phyloP scores from a whole-genome alignment of 306 rosid genomes.

The Geum urbanum region DNA sequence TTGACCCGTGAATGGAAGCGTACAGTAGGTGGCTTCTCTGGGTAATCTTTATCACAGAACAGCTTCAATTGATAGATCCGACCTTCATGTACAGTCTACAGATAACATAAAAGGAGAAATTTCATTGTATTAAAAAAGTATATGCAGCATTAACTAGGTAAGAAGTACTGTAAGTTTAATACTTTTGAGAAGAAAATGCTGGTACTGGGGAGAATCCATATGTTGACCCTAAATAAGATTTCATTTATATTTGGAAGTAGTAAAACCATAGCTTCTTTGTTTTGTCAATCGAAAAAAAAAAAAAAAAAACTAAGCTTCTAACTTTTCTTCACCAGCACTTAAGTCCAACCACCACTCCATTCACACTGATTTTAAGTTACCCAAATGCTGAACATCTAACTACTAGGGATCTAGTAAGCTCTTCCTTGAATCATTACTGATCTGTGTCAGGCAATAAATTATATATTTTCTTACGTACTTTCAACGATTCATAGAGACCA shows the following conservation, averaged over 20 bases:
- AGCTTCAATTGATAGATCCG: slow-evolving; percentile 97
- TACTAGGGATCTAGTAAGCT: too few species aligned
- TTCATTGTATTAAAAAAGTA: not conserved
- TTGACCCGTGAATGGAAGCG: slow-evolving; percentile 97
- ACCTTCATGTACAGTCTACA: slow-evolving; percentile 97
- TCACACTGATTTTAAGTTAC: not conserved
- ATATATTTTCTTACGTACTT: not conserved
- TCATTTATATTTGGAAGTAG: not conserved
- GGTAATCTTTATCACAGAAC: slow-evolving; percentile 98
- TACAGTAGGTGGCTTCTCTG: slow-evolving; percentile 96
- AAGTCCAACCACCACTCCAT: not conserved
- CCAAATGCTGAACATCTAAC: not conserved
- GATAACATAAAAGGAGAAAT: slow-evolving; percentile 12
- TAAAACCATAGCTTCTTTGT: not conserved
- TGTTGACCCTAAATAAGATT: not conserved
- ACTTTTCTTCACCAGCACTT: not conserved
- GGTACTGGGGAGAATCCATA: not conserved
- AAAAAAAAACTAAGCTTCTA: not conserved
- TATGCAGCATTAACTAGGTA: not conserved
- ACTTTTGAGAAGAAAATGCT: not conserved
- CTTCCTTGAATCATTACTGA: not conserved
- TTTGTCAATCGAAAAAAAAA: too few species aligned
- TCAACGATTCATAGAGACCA: not conserved
- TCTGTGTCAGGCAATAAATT: not conserved
- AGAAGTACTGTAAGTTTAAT: not conserved